Conservation (phyloP, 2,329 filamentous ascomycete species). For the Simplicillium aogashimaense region DNA sequence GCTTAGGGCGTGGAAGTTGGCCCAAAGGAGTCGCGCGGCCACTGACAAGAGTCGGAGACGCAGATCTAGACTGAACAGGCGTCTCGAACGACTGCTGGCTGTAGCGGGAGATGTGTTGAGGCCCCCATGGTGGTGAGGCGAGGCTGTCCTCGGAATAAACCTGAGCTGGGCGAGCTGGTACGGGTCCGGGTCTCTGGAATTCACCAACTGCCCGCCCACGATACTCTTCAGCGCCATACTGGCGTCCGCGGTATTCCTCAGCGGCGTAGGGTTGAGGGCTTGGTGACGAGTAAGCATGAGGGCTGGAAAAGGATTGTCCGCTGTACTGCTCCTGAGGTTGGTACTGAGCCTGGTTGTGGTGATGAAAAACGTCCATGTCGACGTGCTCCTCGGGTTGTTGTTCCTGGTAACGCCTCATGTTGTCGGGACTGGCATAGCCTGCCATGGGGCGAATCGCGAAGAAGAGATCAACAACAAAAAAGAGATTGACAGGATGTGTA, state of each 20-base stretch:
- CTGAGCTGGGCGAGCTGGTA: conserved; percentile 9
- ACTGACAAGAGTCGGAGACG: conserved; percentile 18
- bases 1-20: conserved; percentile 9
- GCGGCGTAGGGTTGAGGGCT: neutral
- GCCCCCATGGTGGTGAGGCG: conserved; percentile 8
- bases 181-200: conserved; percentile 10
- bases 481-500: neutral
- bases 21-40: conserved; percentile 15
- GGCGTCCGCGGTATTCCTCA: neutral
- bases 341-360: neutral
- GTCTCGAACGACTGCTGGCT: conserved; percentile 10
- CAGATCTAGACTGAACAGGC: conserved; percentile 12
- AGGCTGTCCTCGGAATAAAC: conserved; percentile 14
- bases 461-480: too few species aligned
- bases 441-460: neutral
- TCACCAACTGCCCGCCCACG: conserved; percentile 17
- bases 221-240: conserved; percentile 11
- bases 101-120: conserved; percentile 7
- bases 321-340: neutral
- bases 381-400: conserved; percentile 6
- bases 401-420: conserved; percentile 6
- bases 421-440: conserved; percentile 3
- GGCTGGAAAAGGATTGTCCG: neutral
- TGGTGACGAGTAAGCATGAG: conserved; percentile 1
- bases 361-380: conserved; percentile 7